A percentile compares a stretch with the other conserved stretches of the same genome.
Evolutionary conservation across 2,329 filamentous ascomycete species (phyloP).

Genomic region (Penicillium glabrum): DNA sequence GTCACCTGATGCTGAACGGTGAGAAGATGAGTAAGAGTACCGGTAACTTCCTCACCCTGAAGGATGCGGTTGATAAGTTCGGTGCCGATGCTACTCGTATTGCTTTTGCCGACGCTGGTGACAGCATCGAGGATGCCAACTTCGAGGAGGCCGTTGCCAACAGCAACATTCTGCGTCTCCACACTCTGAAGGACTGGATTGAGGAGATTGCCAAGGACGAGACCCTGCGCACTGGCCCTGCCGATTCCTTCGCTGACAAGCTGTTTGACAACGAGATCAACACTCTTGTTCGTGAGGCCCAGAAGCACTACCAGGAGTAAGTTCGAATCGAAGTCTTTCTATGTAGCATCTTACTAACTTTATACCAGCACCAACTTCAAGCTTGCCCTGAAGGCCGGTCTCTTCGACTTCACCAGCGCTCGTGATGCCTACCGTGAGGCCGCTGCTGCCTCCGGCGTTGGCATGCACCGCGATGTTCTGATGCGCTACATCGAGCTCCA

Average conservation of each 20-base stretch:
- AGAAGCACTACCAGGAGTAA: constrained; percentile 71
- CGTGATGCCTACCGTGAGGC: constrained; percentile 89
- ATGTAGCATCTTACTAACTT: constrained; percentile 13
- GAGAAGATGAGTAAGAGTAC: constrained; percentile 99
- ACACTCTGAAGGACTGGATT: constrained; percentile 83
- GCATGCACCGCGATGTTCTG: constrained; percentile 82
- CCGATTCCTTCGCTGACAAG: constrained; percentile 77
- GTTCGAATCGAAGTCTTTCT: constrained; percentile 16
- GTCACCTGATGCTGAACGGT: constrained; percentile 89
- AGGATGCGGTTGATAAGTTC: constrained; percentile 84
- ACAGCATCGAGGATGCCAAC: constrained; percentile 93
- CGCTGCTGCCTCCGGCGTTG: constrained; percentile 71
- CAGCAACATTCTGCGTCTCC: constrained; percentile 82
- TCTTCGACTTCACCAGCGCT: constrained; percentile 88
- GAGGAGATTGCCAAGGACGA: constrained; percentile 78
- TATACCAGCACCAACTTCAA: constrained; percentile 69
- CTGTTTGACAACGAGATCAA: constrained; percentile 96
- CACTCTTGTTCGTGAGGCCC: constrained; percentile 73
- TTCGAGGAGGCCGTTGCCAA: constrained; percentile 96
- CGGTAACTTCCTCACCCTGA: constrained; percentile 92
- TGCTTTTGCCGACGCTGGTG: constrained; percentile 89
- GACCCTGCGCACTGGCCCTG: constrained; percentile 72
- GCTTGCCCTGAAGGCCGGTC: constrained; percentile 77
- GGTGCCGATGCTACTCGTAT: constrained; percentile 91
- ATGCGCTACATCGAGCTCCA: constrained; percentile 83